Base-by-base conservation (phyloP, 2,329 filamentous ascomycete species). In the Davidsoniella australis region DNA sequence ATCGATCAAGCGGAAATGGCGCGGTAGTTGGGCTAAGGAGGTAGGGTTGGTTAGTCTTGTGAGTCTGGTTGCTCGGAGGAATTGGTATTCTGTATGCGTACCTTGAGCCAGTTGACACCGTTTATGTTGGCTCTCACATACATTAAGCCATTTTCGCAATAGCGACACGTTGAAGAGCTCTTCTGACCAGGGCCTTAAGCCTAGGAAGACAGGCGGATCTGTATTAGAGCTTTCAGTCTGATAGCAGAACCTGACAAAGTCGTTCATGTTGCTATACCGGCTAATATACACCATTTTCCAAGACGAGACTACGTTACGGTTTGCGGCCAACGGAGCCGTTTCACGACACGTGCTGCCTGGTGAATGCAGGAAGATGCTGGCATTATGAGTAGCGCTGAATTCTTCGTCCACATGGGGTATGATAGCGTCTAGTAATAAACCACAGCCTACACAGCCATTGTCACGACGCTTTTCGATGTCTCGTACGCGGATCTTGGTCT, bases 1-100 rank as follows among this genome's bases (percentile, higher is more conserved):
- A 17, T 49, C 47, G 17, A 49, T 49, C n/a, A 49, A 20, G 4
- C 41, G 41, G 20, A 49, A 49, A 29, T 45, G 41, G 5, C 12
- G 18, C 8, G 41, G 41, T 2, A 49, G 20, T 8, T 24, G 29
- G 29, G 29, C 29, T 33, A 33, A 33, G 16, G n/a, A 3, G 42
- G 18, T 17, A 44, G 20, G 10, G 7, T 26, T 16, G 10, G 7
- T 26, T 16, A 24, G 24, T 26, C 2, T 17, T 24, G 14, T 16
- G 12, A 26, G 18, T 16, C 5, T 7, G 10, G 17, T 12, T 45
- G n/a, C 26, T 45, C 23, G 26, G 23, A 6, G 23, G 3, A 23
- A 17, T 8, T 29, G 20, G 20, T 23, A 23, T 33, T 10, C 4
- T 33, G 29, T 33, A 9, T 33, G 29, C 9, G 6, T 33, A 33